Base-by-base conservation (phyloP, 2,329 filamentous ascomycete genomes). In the Zymoseptoria brevis region DNA sequence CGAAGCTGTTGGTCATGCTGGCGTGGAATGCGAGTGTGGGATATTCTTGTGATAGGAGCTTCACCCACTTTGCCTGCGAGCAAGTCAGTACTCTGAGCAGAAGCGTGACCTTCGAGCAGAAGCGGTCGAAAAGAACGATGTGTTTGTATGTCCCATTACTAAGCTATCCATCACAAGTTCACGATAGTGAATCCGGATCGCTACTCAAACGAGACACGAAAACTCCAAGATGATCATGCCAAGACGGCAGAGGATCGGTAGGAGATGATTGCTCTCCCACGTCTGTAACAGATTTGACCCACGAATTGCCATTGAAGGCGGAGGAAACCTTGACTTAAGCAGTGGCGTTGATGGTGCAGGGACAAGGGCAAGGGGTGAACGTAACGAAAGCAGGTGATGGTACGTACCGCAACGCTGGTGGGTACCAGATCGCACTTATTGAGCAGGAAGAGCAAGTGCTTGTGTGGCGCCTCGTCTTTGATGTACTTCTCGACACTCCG, bases 231-330 rank as follows among this genome's bases (percentile, higher is more conserved):
- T 88, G 90, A 81, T 79, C 83, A 79, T 79, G 81, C 89, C 94
- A 97, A 90, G 86, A 97, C 92, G 91, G 89, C 81, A 83, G 80
- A 81, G 80, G 79, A 74, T 87, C 88, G 79, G 80, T 79, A 80
- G 81, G 86, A 81, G 57, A 79, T 80, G 81, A 81, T 81, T 96
- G 75, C 86, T 99, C 84, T 97, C 87, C 94, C 94, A 96, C 90
- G 85, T 88, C 88, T 90, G 89, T 99, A 99, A 99, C 94, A 95
- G 92, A 90, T 77, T 77, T 80, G 84, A 86, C 87, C 87, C 89
- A 94, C 86, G 75, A 81, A 75, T 73, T 80, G 77, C 75, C 79
- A 73, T 74, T 71, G 70, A 77, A 73, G 75, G 77, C 79, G 82
- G 86, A 85, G 83, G 83, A 81, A 80, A 84, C 80, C 87, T 87